Conservation (phyloP, 129 eudicot genomes). For the Pittosporum tobira region DNA sequence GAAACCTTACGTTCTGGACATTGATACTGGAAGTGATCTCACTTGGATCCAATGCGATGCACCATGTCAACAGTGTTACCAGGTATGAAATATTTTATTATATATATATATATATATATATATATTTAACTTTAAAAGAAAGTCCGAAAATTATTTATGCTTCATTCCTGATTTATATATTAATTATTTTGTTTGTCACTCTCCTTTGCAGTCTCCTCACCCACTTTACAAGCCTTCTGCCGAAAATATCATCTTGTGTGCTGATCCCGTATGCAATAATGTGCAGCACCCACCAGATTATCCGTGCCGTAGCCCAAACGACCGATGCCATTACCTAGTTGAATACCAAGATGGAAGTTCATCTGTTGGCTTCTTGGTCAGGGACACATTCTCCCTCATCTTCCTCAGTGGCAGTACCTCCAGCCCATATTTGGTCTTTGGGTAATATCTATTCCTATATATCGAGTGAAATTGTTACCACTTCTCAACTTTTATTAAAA, state of each 20-base stretch:
- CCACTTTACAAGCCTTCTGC: conserved; percentile 8
- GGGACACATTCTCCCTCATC: neutral
- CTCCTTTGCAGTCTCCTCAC: conserved; percentile 17
- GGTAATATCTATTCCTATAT: conserved; percentile 3
- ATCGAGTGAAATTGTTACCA: neutral
- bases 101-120: neutral
- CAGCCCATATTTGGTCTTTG: conserved; percentile 2
- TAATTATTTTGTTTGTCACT: neutral
- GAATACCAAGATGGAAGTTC: conserved; percentile 6
- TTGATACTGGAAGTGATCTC: conserved; percentile 81
- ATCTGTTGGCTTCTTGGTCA: conserved; percentile 11
- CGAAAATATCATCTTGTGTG: conserved; percentile 1
- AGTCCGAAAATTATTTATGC: no score
- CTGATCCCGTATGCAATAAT: conserved; percentile 6
- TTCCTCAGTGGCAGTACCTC: neutral
- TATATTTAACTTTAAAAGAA: no score
- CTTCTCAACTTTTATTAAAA: conserved; percentile 1
- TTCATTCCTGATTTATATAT: neutral
- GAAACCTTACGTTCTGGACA: conserved; percentile 54
- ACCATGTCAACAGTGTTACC: conserved; percentile 52
- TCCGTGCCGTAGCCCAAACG: conserved; percentile 2
- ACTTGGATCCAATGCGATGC: conserved; percentile 91
- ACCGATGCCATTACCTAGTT: conserved; percentile 10
- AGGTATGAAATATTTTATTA: conserved; percentile 28
- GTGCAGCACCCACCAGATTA: neutral